Conservation (phyloP, 2,329 filamentous ascomycete genomes). For the Colletotrichum euphorbiae region DNA sequence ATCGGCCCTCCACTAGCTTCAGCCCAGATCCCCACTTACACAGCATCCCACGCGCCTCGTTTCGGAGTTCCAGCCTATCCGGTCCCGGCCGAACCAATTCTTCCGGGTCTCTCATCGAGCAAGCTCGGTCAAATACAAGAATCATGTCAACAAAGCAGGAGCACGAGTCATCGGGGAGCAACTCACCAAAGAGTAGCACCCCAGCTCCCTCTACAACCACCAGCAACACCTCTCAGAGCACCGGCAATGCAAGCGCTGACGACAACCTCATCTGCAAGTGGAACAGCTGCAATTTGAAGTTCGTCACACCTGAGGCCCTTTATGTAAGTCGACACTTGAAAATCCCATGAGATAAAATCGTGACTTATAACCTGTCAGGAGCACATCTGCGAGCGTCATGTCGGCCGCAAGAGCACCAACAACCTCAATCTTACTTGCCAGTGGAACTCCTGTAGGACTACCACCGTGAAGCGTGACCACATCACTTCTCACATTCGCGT, state of each 20-base stretch:
- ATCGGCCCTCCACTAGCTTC: constrained; percentile 22
- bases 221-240: constrained; percentile 58
- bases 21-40: constrained; percentile 29
- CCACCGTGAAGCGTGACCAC: constrained; percentile 98
- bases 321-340: constrained; percentile 62
- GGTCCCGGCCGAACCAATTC: constrained; percentile 16
- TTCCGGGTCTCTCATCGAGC: constrained; percentile 23
- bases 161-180: constrained; percentile 52
- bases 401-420: constrained; percentile 98
- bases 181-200: constrained; percentile 64
- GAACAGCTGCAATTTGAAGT: constrained; percentile 70
- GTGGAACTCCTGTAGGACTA: constrained; percentile 96
- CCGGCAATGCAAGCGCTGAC: constrained; percentile 49
- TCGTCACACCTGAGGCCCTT: constrained; percentile 67
- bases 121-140: constrained; percentile 23
- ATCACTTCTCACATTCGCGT: constrained; percentile 99
- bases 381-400: constrained; percentile 97
- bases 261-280: constrained; percentile 72
- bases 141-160: constrained; percentile 43
- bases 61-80: constrained; percentile 7
- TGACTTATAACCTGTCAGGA: constrained; percentile 67
- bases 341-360: background rate
- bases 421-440: constrained; percentile 97
- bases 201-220: constrained; percentile 63
- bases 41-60: constrained; percentile 17